These are phyloP conservation scores for Pythium aquatile DNA, from an alignment of 352 stramenopile species.

Conservation along the genomic window DNA sequence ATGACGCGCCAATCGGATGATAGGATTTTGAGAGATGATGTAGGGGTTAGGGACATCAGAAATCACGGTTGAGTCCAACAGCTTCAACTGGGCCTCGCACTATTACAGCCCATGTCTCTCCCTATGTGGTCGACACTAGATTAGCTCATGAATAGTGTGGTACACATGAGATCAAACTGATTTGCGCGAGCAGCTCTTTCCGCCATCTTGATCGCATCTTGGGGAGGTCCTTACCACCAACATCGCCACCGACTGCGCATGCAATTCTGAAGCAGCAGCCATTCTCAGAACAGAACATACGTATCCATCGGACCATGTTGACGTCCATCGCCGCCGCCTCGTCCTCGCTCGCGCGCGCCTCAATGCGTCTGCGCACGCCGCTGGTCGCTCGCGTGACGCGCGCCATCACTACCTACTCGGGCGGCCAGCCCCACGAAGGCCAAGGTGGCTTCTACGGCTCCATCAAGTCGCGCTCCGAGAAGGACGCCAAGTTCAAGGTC, in stretches of 20 bases:
- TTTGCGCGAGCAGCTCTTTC: not conserved
- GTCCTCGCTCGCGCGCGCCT: constrained; percentile 12
- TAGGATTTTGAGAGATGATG: not conserved
- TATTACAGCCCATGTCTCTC: not conserved
- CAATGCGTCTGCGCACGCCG: not conserved
- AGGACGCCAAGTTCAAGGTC: constrained; percentile 56
- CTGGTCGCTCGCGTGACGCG: constrained; percentile 2
- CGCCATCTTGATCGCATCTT: not conserved
- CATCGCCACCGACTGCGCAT: not conserved
- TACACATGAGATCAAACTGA: not conserved
- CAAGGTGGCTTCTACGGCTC: constrained; percentile 91
- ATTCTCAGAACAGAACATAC: not conserved
- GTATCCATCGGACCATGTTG: constrained; percentile 8
- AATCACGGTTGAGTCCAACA: not conserved
- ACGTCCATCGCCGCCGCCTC: constrained; percentile 5
- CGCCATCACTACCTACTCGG: constrained; percentile 81
- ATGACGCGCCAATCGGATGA: not conserved
- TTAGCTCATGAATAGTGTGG: not conserved
- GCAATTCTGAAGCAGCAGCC: constrained; percentile 15
- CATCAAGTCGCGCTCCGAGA: constrained; percentile 74
- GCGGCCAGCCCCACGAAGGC: constrained; percentile 84
- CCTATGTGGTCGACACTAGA: not conserved
- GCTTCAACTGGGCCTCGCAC: not conserved
- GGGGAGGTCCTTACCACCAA: not conserved
- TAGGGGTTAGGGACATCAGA: not conserved